These are phyloP conservation scores for Psidium guajava DNA, from an alignment of 345 rosid genomes.

Conservation along the genomic window DNA sequence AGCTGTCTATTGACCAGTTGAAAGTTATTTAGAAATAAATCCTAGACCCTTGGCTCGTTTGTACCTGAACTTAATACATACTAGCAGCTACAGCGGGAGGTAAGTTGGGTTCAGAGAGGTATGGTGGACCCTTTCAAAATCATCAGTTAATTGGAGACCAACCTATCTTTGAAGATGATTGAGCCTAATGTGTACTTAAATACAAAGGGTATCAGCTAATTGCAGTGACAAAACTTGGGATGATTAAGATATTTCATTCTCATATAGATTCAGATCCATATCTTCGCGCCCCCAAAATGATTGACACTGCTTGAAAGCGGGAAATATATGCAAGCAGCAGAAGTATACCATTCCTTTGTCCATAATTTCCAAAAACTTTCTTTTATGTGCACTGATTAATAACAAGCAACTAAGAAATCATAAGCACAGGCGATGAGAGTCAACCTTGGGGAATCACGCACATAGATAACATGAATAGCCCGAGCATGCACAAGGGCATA, in stretches of 20 bases:
- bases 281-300: not conserved
- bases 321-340: not conserved
- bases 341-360: not conserved
- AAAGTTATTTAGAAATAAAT: not conserved
- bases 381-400: not conserved
- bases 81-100: not conserved
- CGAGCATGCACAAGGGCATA: not conserved
- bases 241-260: not conserved
- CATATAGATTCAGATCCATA: not conserved
- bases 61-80: not conserved
- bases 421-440: not conserved
- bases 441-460: not conserved
- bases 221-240: not conserved
- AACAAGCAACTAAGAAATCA: not conserved
- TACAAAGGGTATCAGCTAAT: not conserved
- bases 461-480: not conserved
- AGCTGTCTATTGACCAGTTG: not conserved
- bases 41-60: not conserved
- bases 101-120: not conserved
- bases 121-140: not conserved
- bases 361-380: not conserved
- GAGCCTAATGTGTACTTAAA: not conserved
- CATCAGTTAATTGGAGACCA: not conserved
- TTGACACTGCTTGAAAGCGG: not conserved
- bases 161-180: not conserved